Base-by-base conservation (phyloP, 768 basidiomycete genomes). In the Daedaleopsis sinensis region DNA sequence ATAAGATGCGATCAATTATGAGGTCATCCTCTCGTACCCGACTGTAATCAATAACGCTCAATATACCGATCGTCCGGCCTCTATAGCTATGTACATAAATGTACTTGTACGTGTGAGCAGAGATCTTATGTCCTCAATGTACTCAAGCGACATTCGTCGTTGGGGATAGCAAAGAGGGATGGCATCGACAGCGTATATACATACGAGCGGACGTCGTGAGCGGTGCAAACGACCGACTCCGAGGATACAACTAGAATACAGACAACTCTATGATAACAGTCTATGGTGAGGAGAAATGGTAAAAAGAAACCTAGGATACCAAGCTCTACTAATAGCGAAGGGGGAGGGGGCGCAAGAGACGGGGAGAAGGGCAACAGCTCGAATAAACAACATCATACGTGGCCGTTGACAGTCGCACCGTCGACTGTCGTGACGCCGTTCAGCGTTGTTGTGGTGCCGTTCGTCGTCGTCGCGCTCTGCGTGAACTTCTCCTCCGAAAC, bases 401-500 rank as follows among this genome's bases (percentile, higher is more conserved):
- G 58, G 21, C 63, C 64, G 43, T 65, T 61, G 38, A 56, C 61
- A 19, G 49, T 55, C 5, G 19, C 39, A 42, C 52, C 52, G 49
- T 59, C 48, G 24, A 53, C 58, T 5, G 62, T 59, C 36, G 55
- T 57, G 35, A 35, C 61, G 9, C 62, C 62, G 37, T 50, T 55
- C 42, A 58, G 50, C 49, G 53, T 67, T 5, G 62, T 59, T 24
- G 55, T 57, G 35, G 36, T 55, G 9, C 62, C 62, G 37, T 50
- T 55, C 32, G 62, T 54, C 49, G 53, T 67, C 46, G 58, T 52
- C 21, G 37, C 55, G 59, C 55, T 68, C 60, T 37, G 57, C 51
- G 64, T 23, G 58, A 66, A 63, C 59, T 67, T 67, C 16, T 63
- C 57, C 57, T 64, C 62, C 37, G 62, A 59, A 1, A 64, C 58